Percentiles rank a stretch among this genome's conserved stretches.
Conservation (phyloP, 192 early-diverging fungal genomes). For the Neocallimastix lanati region DNA sequence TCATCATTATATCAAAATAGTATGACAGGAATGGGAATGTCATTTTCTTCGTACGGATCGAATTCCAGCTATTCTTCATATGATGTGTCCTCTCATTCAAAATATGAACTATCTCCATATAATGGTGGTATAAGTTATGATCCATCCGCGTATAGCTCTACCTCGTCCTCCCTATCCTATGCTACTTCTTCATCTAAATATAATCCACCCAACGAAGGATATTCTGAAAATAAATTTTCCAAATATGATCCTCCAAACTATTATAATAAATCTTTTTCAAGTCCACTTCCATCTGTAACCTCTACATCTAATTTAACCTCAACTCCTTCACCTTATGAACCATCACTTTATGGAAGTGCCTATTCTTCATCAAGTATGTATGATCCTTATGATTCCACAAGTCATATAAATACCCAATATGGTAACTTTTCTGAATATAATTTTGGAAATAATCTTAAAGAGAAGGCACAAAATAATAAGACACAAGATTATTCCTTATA, state of each 20-base stretch:
- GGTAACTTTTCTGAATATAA: not conserved
- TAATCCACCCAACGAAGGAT: not conserved
- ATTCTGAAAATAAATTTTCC: not conserved
- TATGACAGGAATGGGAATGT: not conserved
- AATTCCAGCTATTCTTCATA: not conserved
- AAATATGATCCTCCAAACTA: not conserved
- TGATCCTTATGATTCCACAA: no score
- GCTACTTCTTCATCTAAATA: not conserved
- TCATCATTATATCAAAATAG: not conserved
- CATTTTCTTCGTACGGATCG: not conserved
- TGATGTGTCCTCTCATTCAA: not conserved
- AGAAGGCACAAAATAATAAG: not conserved
- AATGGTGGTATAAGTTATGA: not conserved
- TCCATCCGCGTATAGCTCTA: not conserved
- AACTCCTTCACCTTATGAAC: no score
- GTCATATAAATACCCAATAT: not conserved
- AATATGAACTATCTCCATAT: not conserved
- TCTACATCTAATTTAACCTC: no score
- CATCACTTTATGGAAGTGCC: no score
- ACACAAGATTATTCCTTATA: not conserved
- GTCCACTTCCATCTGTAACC: no score
- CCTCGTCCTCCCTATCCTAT: no score
- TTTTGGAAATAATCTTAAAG: not conserved
- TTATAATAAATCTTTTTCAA: no score
- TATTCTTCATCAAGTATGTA: no score